Evolutionary conservation across 192 early-diverging fungal genomes (phyloP).

Genomic region (Coemansia sp.): DNA sequence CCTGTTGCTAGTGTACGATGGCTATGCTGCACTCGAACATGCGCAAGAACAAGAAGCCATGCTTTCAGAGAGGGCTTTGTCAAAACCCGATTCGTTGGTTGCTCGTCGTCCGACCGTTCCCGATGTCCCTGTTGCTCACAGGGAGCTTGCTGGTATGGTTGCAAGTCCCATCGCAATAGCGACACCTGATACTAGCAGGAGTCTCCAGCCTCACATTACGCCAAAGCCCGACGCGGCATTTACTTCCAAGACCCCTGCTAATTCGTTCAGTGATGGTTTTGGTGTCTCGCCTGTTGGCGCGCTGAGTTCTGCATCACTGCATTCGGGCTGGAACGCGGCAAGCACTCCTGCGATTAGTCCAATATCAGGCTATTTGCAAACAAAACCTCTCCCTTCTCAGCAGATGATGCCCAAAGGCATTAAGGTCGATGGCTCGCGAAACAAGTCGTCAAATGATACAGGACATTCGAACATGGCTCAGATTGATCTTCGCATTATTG

Average conservation of each 20-base stretch:
- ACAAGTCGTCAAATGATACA: not conserved
- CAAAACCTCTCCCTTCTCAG: not conserved
- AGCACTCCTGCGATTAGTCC: not conserved
- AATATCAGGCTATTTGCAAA: not conserved
- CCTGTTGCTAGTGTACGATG: constrained; percentile 92
- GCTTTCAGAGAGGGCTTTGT: constrained; percentile 13
- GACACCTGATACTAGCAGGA: not conserved
- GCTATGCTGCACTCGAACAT: constrained; percentile 41
- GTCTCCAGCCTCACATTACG: constrained; percentile 7
- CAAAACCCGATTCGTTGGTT: constrained; percentile 1
- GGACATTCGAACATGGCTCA: constrained; percentile 17
- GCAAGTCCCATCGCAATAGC: not conserved
- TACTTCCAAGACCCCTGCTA: constrained; percentile 9
- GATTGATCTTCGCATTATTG: constrained; percentile 90
- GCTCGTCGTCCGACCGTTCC: constrained; percentile 18
- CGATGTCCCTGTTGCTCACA: constrained; percentile 7
- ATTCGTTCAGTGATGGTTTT: constrained; percentile 13
- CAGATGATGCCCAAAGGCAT: not conserved
- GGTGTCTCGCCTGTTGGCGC: constrained; percentile 9
- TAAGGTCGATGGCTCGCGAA: not conserved
- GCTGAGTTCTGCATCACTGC: not conserved
- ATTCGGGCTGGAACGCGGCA: constrained; percentile 1
- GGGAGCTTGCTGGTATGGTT: not conserved
- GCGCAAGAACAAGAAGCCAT: constrained; percentile 3
- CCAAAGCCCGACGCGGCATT: constrained; percentile 20